A percentile compares a stretch with the other conserved stretches of the same genome.
These are phyloP conservation scores for Akanthomyces uredinophilus DNA, from an alignment of 2,329 filamentous ascomycete genomes.

Conservation along the genomic window DNA sequence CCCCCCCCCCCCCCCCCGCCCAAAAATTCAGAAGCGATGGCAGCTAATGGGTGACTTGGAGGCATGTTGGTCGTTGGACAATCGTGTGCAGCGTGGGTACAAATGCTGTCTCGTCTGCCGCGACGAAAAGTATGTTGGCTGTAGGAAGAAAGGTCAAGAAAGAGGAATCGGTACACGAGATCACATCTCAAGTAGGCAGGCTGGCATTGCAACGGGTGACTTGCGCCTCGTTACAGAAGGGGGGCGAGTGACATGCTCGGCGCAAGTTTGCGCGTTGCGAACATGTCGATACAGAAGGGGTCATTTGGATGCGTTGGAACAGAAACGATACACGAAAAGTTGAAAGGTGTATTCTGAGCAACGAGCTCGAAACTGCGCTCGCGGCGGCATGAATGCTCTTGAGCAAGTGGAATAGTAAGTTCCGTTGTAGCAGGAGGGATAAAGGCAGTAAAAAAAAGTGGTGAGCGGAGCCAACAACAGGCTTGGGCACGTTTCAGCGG, in stretches of 20 bases:
- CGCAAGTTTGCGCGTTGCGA: background rate
- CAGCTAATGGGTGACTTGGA: too few relatives aligned
- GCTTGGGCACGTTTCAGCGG: slow-evolving; percentile 4
- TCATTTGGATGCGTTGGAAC: too few relatives aligned
- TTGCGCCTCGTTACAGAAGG: background rate
- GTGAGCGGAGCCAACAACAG: background rate
- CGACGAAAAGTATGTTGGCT: too few relatives aligned
- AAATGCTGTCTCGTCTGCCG: too few relatives aligned
- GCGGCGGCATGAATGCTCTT: background rate
- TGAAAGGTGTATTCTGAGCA: background rate
- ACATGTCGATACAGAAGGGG: background rate
- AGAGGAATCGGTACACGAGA: too few relatives aligned
- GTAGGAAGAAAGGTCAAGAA: too few relatives aligned
- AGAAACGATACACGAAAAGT: background rate
- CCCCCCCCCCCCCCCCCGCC: too few relatives aligned
- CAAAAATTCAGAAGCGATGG: too few relatives aligned
- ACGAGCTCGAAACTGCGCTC: background rate
- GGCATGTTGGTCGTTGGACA: too few relatives aligned
- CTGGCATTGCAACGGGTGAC: background rate
- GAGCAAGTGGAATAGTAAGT: background rate
- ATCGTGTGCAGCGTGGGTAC: too few relatives aligned
- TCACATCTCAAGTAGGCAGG: too few relatives aligned
- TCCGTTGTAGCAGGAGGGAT: background rate
- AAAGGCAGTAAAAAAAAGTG: background rate
- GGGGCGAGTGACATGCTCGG: background rate